phyloP scores from a whole-genome alignment of 108 stramenopile species.

The Pseudonitzschia pungens region DNA sequence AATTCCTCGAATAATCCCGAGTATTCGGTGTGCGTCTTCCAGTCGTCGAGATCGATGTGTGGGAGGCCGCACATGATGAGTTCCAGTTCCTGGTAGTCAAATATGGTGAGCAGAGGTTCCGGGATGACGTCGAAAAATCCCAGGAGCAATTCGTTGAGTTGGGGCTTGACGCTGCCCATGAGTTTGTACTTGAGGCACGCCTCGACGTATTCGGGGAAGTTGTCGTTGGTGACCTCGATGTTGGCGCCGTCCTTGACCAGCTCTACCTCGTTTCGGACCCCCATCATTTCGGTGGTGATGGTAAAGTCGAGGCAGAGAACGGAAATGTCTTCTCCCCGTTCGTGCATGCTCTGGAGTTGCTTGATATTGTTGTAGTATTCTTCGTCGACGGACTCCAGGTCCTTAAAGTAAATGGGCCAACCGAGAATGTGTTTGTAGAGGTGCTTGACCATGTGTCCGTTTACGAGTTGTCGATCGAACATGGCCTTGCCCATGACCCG shows the following conservation, averaged over 20 bases:
- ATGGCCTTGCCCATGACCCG: constrained; percentile 95
- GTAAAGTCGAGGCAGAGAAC: constrained; percentile 95
- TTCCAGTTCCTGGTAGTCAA: constrained; percentile 97
- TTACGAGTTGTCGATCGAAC: constrained; percentile 94
- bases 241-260: constrained; percentile 84
- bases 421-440: constrained; percentile 99
- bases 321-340: constrained; percentile 57
- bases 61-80: constrained; percentile 96
- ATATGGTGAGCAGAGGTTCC: constrained; percentile 90
- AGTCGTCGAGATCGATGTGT: constrained; percentile 90
- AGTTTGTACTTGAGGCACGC: constrained; percentile 84
- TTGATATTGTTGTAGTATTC: constrained; percentile 81
- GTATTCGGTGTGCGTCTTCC: constrained; percentile 90
- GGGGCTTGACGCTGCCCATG: constrained; percentile 83
- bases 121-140: constrained; percentile 98
- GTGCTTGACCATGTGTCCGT: constrained; percentile 95
- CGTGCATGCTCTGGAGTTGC: constrained; percentile 54
- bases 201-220: constrained; percentile 92
- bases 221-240: constrained; percentile 91
- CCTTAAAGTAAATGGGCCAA: constrained; percentile 93
- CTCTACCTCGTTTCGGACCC: constrained; percentile 79
- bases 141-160: constrained; percentile 83
- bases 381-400: constrained; percentile 87
- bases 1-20: constrained; percentile 63
- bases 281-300: constrained; percentile 85